These are phyloP conservation scores for Tolypocladium ophioglossoides DNA, from an alignment of 2,329 filamentous ascomycete genomes.

Conservation along the genomic window DNA sequence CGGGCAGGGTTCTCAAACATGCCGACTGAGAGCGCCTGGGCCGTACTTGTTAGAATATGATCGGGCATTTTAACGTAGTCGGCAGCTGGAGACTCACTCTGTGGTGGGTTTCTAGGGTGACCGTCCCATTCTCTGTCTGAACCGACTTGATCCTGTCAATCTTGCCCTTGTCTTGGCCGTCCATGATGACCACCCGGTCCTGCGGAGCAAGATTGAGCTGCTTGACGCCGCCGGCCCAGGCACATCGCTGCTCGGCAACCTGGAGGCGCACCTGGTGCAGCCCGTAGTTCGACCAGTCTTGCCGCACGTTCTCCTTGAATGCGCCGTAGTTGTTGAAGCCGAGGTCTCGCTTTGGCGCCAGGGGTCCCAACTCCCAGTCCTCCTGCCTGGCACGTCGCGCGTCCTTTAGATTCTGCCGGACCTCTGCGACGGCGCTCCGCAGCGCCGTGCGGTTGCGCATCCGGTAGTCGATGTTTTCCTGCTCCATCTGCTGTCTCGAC, in stretches of 20 bases:
- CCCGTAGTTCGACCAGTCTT: conserved; percentile 23
- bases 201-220: conserved; percentile 53
- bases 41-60: neutral
- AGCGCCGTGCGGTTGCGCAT: conserved; percentile 20
- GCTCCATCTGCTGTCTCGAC: conserved; percentile 25
- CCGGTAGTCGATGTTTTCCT: conserved; percentile 16
- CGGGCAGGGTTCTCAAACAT: conserved; percentile 19
- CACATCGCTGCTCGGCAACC: conserved; percentile 32
- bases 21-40: conserved; percentile 17
- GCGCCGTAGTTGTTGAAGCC: conserved; percentile 55
- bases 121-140: conserved; percentile 39
- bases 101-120: conserved; percentile 52
- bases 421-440: conserved; percentile 18
- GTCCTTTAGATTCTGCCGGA: conserved; percentile 24
- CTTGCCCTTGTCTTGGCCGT: conserved; percentile 71
- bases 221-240: conserved; percentile 44
- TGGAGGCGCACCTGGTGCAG: conserved; percentile 16
- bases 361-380: conserved; percentile 66
- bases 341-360: conserved; percentile 68
- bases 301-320: conserved; percentile 24
- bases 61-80: neutral
- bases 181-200: conserved; percentile 74
- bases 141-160: conserved; percentile 63
- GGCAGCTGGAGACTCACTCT: conserved; percentile 39
- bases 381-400: conserved; percentile 50